Evolutionary conservation across 257 asterid genomes (phyloP), one percentile per base, ranked within the genome.

Genomic region (Echium plantagineum): DNA sequence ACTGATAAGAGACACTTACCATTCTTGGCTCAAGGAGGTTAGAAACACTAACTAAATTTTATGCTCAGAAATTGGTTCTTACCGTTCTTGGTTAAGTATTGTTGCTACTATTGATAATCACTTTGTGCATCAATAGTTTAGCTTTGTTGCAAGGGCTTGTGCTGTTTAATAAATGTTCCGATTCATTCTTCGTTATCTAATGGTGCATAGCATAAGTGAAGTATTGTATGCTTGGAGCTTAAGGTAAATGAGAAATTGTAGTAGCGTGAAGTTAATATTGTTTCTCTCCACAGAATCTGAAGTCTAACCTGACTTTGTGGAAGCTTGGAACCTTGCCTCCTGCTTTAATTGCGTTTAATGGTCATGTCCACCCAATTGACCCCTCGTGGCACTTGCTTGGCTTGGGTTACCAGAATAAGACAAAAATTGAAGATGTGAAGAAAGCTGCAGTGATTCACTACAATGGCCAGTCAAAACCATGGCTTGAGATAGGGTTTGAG

Each of bases 331-430:
- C 98, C 21, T 86, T 91, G 63, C 98, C 98, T 55, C 98, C 98
- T 15, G 98, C 98, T 78, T 77, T 93, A 75, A 88, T 93, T 69
- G 98, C 98, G 66, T 93, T 93, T 71, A 88, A 65, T 77, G 97
- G 94, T 54, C 78, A 88, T 49, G 82, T 93, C 63, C 94, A 83
- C 70, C 94, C 98, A 22, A 93, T 93, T 21, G 95, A 93, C 16
- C 81, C 94, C 61, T 82, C 85, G 19, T 93, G 98, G 98, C 98
- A 93, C 90, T 82, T 93, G 98, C 98, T 93, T 72, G 98, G 98
- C 47, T 76, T 93, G 85, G 98, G 98, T 22, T 93, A 93, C 78
- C 98, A 93, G 80, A 86, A 80, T 30, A 83, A 77, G 52, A 88
- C 95, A 70, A 84, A 77, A 63, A 46, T 88, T 13, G 94, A 86